These are phyloP conservation scores for Alternaria consortialis DNA, from an alignment of 2,329 filamentous ascomycete genomes.

Conservation along the genomic window DNA sequence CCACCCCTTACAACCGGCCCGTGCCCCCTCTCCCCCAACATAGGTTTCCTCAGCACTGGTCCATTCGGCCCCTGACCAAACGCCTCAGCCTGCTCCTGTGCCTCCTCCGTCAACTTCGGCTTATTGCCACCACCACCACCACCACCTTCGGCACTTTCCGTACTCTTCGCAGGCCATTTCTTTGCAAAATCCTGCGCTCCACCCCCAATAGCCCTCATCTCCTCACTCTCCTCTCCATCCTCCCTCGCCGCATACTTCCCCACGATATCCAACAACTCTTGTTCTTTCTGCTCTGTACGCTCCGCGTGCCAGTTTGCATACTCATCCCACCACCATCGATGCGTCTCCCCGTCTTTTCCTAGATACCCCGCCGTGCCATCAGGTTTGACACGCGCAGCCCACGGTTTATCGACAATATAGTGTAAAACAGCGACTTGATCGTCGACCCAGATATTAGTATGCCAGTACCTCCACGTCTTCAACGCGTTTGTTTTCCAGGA, in stretches of 20 bases:
- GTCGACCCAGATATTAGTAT: conserved; percentile 61
- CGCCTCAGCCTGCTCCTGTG: conserved; percentile 10
- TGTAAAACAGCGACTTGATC: conserved; percentile 59
- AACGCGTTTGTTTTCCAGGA: conserved; percentile 63
- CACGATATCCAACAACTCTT: conserved; percentile 29
- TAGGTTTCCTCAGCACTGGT: conserved; percentile 26
- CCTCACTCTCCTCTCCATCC: conserved; percentile 33
- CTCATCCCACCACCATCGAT: conserved; percentile 63
- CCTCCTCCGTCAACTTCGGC: neutral
- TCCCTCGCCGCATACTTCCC: conserved; percentile 36
- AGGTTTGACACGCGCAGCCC: conserved; percentile 55
- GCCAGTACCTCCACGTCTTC: conserved; percentile 65
- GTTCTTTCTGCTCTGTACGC: conserved; percentile 30
- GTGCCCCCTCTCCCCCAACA: conserved; percentile 42
- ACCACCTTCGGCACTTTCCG: neutral
- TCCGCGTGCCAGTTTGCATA: conserved; percentile 54
- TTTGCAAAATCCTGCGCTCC: conserved; percentile 45
- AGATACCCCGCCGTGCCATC: conserved; percentile 59
- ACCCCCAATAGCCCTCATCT: conserved; percentile 44
- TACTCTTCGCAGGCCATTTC: conserved; percentile 29
- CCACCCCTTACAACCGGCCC: conserved; percentile 35
- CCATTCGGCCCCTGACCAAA: conserved; percentile 18
- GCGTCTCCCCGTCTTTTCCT: conserved; percentile 61
- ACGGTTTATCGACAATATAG: conserved; percentile 67
- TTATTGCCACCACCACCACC: neutral